Evolutionary conservation across 1,139 yeast species (phyloP).

Genomic region (Pichia terricola): DNA sequence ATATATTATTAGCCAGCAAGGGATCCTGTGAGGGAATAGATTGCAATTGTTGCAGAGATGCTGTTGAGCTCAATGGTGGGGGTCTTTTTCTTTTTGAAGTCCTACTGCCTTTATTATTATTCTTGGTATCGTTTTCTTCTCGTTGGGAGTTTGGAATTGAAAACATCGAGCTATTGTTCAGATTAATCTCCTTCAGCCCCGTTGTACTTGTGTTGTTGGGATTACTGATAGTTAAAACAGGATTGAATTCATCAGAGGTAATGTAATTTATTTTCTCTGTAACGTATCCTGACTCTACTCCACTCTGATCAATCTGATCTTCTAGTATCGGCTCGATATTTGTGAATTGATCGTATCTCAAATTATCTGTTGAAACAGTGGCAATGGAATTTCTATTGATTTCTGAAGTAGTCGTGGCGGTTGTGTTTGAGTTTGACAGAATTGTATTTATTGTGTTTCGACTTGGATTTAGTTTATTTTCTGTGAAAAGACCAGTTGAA

Average conservation of each 20-base stretch:
- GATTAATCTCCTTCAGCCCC: conserved; percentile 1
- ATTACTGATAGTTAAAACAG: too few relatives aligned
- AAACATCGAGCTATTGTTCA: conserved; percentile 5
- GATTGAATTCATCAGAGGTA: too few relatives aligned
- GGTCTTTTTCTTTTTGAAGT: not conserved
- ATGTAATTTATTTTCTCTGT: too few relatives aligned
- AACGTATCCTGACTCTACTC: not conserved
- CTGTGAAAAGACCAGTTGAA: conserved; percentile 10
- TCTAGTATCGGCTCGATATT: not conserved
- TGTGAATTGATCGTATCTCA: not conserved
- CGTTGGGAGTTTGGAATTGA: not conserved
- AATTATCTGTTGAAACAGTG: conserved; percentile 1
- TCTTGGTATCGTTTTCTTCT: not conserved
- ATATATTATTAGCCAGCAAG: too few relatives aligned
- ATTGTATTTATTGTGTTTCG: too few relatives aligned
- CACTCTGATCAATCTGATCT: not conserved
- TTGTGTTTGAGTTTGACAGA: not conserved
- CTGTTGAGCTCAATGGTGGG: not conserved
- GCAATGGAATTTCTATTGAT: not conserved
- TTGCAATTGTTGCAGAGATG: too few relatives aligned
- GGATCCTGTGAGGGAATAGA: too few relatives aligned
- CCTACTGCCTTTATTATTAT: not conserved
- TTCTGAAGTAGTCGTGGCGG: not conserved
- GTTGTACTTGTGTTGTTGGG: not conserved
- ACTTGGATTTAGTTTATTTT: conserved; percentile 1